phyloP scores from a whole-genome alignment of 805 yeast genomes.

The Saturnispora besseyi region DNA sequence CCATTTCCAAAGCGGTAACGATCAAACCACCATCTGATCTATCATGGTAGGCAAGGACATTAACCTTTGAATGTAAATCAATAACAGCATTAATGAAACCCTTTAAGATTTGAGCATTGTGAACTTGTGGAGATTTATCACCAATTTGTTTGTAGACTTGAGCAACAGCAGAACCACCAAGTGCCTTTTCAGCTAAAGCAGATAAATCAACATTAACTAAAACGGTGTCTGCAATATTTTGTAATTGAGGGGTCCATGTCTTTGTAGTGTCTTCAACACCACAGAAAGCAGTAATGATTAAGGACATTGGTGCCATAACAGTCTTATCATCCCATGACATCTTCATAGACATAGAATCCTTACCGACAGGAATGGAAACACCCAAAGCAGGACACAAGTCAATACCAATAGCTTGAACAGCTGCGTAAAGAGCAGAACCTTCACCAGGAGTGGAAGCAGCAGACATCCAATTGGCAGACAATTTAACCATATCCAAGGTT shows the following conservation, averaged over 20 bases:
- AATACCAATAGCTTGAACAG: slow-evolving; percentile 91
- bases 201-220: slow-evolving; percentile 78
- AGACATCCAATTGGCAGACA: slow-evolving; percentile 99
- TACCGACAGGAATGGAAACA: slow-evolving; percentile 92
- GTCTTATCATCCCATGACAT: slow-evolving; percentile 94
- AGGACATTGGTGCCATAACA: slow-evolving; percentile 91
- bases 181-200: slow-evolving; percentile 39
- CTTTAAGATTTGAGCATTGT: slow-evolving; percentile 53
- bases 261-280: slow-evolving; percentile 76
- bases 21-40: slow-evolving; percentile 94
- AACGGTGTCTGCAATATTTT: slow-evolving; percentile 40
- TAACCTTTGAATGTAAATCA: slow-evolving; percentile 55
- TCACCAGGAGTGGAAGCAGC: slow-evolving; percentile 94
- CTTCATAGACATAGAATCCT: slow-evolving; percentile 98
- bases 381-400: slow-evolving; percentile 93
- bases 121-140: slow-evolving; percentile 72
- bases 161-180: slow-evolving; percentile 93
- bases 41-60: slow-evolving; percentile 87
- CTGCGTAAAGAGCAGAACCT: slow-evolving; percentile 90
- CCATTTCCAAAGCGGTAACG: slow-evolving; percentile 85
- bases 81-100: slow-evolving; percentile 61
- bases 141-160: slow-evolving; percentile 92
- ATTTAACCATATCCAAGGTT: slow-evolving; percentile 61
- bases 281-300: slow-evolving; percentile 85
- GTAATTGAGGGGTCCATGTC: slow-evolving; percentile 92